A percentile compares a stretch with the other conserved stretches of the same genome.
phyloP scores from a whole-genome alignment of 371 early-diverging fungal genomes.

The Fennellomyces sp. region DNA sequence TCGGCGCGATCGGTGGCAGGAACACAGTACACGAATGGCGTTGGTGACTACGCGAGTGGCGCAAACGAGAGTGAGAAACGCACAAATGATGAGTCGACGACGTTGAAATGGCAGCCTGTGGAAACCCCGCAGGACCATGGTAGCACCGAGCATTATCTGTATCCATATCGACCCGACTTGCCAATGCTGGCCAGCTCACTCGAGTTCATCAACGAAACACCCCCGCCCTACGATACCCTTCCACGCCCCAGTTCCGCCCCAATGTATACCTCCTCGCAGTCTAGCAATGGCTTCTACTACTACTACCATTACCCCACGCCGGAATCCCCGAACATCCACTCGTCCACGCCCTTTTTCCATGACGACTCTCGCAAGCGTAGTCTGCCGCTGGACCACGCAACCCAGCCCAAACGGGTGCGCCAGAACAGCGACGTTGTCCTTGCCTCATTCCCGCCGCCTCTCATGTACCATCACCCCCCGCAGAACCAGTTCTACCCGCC shows the following conservation, averaged over 20 bases:
- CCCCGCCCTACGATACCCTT: not conserved
- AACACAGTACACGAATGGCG: not conserved
- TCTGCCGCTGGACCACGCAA: not conserved
- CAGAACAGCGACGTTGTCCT: not conserved
- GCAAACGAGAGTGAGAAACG: not conserved
- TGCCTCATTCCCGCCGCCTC: not conserved
- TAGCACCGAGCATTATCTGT: not conserved
- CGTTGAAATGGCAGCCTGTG: constrained; percentile 13
- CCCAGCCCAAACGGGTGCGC: not conserved
- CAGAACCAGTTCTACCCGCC: not conserved
- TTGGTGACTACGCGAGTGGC: not conserved
- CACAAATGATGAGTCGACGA: not conserved
- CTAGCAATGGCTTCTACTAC: not conserved
- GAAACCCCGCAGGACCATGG: constrained; percentile 12
- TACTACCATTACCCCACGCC: constrained; percentile 9
- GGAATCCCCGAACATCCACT: not conserved
- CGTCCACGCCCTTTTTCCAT: not conserved
- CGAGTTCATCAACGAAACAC: not conserved
- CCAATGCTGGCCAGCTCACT: not conserved
- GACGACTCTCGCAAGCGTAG: constrained; percentile 1
- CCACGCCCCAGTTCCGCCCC: not conserved
- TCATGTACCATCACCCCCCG: not conserved
- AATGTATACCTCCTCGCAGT: not conserved
- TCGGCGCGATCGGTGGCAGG: not conserved
- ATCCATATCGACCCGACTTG: not conserved